phyloP scores from a whole-genome alignment of 805 yeast genomes.

The Teunomyces gatunensis region DNA sequence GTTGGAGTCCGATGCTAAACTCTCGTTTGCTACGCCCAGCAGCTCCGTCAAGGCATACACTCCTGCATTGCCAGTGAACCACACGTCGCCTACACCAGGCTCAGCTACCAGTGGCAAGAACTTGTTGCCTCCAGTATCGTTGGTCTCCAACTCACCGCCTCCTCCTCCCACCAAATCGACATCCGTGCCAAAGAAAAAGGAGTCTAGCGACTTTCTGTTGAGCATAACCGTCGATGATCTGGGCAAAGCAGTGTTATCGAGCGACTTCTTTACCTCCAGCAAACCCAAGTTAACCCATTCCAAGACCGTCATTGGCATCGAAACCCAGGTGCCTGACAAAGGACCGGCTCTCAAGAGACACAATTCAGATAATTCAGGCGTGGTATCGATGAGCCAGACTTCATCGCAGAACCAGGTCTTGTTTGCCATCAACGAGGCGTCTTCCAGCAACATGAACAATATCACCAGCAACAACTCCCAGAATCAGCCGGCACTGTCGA shows the following conservation, averaged over 20 bases:
- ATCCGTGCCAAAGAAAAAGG: not conserved
- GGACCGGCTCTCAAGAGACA: constrained; percentile 13
- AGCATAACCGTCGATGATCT: constrained; percentile 38
- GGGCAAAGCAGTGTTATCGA: constrained; percentile 40
- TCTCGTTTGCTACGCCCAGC: constrained; percentile 7
- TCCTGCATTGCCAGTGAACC: constrained; percentile 2
- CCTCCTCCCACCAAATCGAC: not conserved
- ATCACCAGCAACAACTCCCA: not conserved
- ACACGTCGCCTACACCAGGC: constrained; percentile 3
- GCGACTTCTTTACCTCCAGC: constrained; percentile 14
- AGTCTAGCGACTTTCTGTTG: constrained; percentile 27
- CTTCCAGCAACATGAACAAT: not conserved
- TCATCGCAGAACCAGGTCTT: constrained; percentile 3
- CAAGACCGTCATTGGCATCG: constrained; percentile 29
- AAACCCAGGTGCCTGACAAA: constrained; percentile 9
- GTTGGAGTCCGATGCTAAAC: constrained; percentile 4
- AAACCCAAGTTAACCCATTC: constrained; percentile 22
- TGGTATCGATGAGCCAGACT: constrained; percentile 6
- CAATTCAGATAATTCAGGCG: constrained; percentile 22
- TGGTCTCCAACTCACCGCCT: not conserved
- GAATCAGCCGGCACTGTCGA: constrained; percentile 2
- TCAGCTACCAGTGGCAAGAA: constrained; percentile 3
- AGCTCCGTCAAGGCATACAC: constrained; percentile 1
- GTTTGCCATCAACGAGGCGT: not conserved
- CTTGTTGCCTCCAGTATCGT: constrained; percentile 15